These are phyloP conservation scores for Globisporangium iwayamae DNA, from an alignment of 352 stramenopile genomes.

Conservation along the genomic window DNA sequence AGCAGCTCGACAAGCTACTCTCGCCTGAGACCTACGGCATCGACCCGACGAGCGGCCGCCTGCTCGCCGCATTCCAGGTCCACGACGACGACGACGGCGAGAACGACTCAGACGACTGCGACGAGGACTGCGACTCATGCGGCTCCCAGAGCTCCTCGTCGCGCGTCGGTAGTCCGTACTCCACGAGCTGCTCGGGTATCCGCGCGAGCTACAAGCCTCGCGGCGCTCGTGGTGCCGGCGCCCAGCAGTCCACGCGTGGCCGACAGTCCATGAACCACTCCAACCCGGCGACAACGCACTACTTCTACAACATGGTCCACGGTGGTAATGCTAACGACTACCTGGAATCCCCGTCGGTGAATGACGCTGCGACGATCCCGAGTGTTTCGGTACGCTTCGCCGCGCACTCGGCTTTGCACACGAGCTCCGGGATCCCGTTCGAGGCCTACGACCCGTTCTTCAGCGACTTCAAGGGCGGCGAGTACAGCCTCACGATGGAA, in stretches of 20 bases:
- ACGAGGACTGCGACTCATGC: constrained; percentile 14
- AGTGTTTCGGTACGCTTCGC: constrained; percentile 31
- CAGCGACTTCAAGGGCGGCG: constrained; percentile 35
- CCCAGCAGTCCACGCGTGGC: constrained; percentile 2
- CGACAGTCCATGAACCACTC: neutral
- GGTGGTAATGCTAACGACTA: constrained; percentile 1
- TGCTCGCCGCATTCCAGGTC: constrained; percentile 11
- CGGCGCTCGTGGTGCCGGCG: neutral
- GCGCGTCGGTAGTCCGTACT: constrained; percentile 10
- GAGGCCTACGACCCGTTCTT: constrained; percentile 44
- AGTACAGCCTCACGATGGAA: constrained; percentile 44
- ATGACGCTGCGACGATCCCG: constrained; percentile 6
- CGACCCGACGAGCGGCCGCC: constrained; percentile 11
- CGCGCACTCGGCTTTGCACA: constrained; percentile 19
- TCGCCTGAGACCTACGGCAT: constrained; percentile 54
- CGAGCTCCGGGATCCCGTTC: constrained; percentile 14
- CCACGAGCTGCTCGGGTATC: neutral
- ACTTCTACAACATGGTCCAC: constrained; percentile 16
- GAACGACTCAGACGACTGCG: constrained; percentile 8
- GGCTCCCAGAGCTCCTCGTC: constrained; percentile 14
- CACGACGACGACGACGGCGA: constrained; percentile 10
- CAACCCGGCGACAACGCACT: constrained; percentile 1
- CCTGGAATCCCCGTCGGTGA: neutral
- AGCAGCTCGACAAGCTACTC: constrained; percentile 64
- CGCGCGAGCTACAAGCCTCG: constrained; percentile 7